Evolutionary conservation across 441 rosid species (phyloP).

Genomic region (Adansonia rubrostipa): DNA sequence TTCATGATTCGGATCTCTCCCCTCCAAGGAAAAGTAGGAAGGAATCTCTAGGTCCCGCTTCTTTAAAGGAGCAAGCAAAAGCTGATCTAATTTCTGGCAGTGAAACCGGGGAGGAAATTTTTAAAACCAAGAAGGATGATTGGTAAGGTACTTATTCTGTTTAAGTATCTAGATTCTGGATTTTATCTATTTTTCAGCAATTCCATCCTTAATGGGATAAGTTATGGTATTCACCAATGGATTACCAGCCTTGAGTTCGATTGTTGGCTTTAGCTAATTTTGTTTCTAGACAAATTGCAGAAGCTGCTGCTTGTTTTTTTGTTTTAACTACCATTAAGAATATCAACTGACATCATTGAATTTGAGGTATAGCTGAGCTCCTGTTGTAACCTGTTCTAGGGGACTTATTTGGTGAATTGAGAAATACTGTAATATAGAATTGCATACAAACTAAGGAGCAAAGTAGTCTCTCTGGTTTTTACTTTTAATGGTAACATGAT

Average conservation of each 20-base stretch:
- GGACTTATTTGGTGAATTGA: slow-evolving; percentile 4
- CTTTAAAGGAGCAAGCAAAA: slow-evolving; percentile 45
- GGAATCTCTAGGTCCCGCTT: slow-evolving; percentile 40
- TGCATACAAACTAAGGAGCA: slow-evolving; percentile 12
- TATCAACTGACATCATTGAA: background rate
- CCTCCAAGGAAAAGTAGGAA: slow-evolving; percentile 60
- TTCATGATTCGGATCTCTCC: slow-evolving; percentile 48
- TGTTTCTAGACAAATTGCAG: background rate
- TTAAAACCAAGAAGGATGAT: slow-evolving; percentile 64
- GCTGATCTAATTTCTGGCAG: slow-evolving; percentile 73
- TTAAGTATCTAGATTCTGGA: slow-evolving; percentile 2
- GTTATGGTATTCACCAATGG: background rate
- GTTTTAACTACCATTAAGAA: background rate
- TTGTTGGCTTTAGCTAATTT: background rate
- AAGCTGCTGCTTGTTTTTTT: background rate
- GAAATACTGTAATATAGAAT: background rate
- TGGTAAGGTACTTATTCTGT: slow-evolving; percentile 47
- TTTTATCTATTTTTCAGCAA: background rate
- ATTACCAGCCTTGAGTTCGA: background rate
- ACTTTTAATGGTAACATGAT: background rate
- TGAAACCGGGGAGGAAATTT: slow-evolving; percentile 61
- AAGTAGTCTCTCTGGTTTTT: background rate
- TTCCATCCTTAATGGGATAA: background rate
- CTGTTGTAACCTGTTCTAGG: background rate
- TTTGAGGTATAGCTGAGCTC: background rate